These are phyloP conservation scores for Chrysoporthe cubensis DNA, from an alignment of 2,329 filamentous ascomycete genomes.

Conservation along the genomic window DNA sequence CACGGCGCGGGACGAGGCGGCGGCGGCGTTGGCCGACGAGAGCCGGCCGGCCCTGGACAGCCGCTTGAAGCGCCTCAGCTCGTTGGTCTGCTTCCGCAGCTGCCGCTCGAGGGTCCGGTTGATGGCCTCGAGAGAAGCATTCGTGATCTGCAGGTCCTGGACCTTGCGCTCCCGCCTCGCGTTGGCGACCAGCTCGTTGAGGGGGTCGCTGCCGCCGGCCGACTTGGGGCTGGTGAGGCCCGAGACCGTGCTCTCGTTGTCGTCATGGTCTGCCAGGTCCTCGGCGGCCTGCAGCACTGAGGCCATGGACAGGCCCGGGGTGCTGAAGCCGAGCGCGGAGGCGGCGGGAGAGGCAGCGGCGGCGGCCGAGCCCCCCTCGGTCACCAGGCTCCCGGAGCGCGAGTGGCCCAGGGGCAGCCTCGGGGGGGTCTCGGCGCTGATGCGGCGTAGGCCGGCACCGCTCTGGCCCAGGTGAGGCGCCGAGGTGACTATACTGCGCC, in stretches of 20 bases:
- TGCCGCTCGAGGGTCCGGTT: constrained; percentile 92
- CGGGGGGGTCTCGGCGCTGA: constrained; percentile 47
- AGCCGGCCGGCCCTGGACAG: constrained; percentile 80
- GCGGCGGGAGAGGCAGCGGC: constrained; percentile 38
- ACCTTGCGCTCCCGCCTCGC: constrained; percentile 93
- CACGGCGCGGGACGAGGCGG: constrained; percentile 45
- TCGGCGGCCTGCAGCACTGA: constrained; percentile 61
- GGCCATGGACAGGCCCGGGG: constrained; percentile 52
- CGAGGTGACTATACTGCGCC: constrained; percentile 41
- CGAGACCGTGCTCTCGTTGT: constrained; percentile 20
- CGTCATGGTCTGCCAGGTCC: constrained; percentile 39
- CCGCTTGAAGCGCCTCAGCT: constrained; percentile 84
- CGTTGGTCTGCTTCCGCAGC: constrained; percentile 86
- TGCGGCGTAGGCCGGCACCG: constrained; percentile 43
- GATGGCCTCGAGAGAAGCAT: constrained; percentile 92
- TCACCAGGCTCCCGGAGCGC: constrained; percentile 44
- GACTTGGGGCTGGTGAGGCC: constrained; percentile 62
- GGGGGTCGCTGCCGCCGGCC: constrained; percentile 57
- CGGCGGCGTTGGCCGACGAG: constrained; percentile 56
- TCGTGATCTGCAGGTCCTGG: constrained; percentile 93
- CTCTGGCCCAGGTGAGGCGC: constrained; percentile 43
- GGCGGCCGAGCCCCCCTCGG: constrained; percentile 40
- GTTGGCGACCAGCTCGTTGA: constrained; percentile 81
- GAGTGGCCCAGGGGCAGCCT: constrained; percentile 43
- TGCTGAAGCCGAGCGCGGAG: constrained; percentile 35